A percentile compares a stretch with the other conserved stretches of the same genome.
Evolutionary conservation across 1,139 yeast genomes (phyloP).

Genomic region (Magnusiomyces tetraspermus): DNA sequence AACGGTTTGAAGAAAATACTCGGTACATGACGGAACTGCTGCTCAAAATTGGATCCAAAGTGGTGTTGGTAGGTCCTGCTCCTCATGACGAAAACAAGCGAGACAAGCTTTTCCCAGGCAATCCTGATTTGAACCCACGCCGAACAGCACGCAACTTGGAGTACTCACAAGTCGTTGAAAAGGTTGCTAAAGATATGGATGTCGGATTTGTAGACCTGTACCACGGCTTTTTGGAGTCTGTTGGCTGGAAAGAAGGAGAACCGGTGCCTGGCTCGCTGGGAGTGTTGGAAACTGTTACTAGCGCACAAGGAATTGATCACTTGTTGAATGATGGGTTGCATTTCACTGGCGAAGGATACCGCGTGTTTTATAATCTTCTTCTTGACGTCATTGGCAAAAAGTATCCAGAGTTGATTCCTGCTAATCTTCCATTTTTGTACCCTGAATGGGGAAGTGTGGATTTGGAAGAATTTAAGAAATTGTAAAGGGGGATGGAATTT

Average conservation of each 20-base stretch:
- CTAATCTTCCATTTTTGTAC: conserved; percentile 36
- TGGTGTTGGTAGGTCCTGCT: conserved; percentile 57
- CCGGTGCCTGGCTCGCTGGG: conserved; percentile 17
- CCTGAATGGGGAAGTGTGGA: conserved; percentile 8
- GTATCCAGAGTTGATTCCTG: conserved; percentile 39
- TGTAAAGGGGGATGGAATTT: too few species aligned
- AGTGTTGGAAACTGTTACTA: conserved; percentile 12
- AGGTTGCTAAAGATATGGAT: conserved; percentile 38
- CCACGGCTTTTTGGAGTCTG: conserved; percentile 33
- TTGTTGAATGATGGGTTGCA: conserved; percentile 58
- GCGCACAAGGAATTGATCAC: conserved; percentile 22
- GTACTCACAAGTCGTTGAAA: conserved; percentile 44
- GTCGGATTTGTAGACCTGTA: conserved; percentile 51
- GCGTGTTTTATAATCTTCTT: conserved; percentile 35
- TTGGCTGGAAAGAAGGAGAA: conserved; percentile 25
- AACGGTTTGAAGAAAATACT: conserved; percentile 42
- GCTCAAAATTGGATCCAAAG: conserved; percentile 35
- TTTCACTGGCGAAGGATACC: conserved; percentile 51
- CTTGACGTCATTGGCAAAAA: conserved; percentile 30
- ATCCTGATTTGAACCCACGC: conserved; percentile 28
- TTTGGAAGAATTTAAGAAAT: background rate
- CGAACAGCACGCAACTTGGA: conserved; percentile 35
- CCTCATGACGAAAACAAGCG: conserved; percentile 40
- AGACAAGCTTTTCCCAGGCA: conserved; percentile 15
- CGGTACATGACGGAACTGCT: conserved; percentile 36